These are phyloP conservation scores for Aspergillus heteromorphus DNA, from an alignment of 495 filamentous ascomycete genomes.

Conservation along the genomic window DNA sequence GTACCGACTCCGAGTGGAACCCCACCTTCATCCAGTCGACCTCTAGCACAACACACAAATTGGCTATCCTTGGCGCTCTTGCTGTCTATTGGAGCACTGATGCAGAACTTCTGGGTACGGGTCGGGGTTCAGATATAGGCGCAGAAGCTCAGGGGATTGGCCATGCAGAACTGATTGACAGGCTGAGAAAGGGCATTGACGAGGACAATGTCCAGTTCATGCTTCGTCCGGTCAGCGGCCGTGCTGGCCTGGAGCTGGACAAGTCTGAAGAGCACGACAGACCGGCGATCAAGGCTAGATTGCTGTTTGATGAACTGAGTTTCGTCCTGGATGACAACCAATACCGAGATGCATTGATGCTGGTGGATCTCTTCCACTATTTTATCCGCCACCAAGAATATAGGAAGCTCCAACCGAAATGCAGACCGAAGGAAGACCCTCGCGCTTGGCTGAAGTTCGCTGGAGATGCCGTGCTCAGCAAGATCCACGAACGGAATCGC, in stretches of 20 bases:
- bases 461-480: conserved; percentile 76
- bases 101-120: conserved; percentile 70
- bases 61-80: conserved; percentile 79
- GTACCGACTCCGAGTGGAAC: conserved; percentile 88
- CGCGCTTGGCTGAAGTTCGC: conserved; percentile 89
- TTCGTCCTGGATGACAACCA: conserved; percentile 94
- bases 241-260: conserved; percentile 86
- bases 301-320: conserved; percentile 93
- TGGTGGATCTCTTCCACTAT: conserved; percentile 96
- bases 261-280: conserved; percentile 77
- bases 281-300: conserved; percentile 82
- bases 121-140: conserved; percentile 52
- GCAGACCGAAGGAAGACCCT: conserved; percentile 80
- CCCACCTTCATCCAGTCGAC: conserved; percentile 91
- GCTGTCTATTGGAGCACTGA: conserved; percentile 98
- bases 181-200: conserved; percentile 71
- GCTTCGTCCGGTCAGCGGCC: conserved; percentile 87
- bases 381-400: conserved; percentile 98
- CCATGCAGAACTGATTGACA: conserved; percentile 69
- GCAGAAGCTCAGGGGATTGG: conserved; percentile 61
- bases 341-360: conserved; percentile 94
- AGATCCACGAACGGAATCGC: conserved; percentile 88
- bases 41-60: conserved; percentile 76
- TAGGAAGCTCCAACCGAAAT: conserved; percentile 86
- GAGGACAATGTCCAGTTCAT: conserved; percentile 84